Percentiles rank a stretch among this genome's conserved stretches.
These are phyloP conservation scores for Globisporangium canariense DNA, from an alignment of 352 stramenopile species.

Conservation along the genomic window DNA sequence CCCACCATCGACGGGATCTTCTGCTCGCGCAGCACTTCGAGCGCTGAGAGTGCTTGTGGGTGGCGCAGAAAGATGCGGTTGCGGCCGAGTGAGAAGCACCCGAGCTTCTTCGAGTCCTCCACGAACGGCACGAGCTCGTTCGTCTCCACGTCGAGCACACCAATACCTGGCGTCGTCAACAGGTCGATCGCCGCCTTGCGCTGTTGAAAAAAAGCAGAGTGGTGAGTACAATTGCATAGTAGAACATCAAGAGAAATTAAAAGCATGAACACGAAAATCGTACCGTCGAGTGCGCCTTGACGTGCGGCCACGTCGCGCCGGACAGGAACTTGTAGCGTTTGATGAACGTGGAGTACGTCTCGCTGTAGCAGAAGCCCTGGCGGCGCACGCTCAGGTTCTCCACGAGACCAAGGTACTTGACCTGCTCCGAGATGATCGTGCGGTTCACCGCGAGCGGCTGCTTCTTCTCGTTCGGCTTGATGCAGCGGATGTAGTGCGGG, in stretches of 20 bases:
- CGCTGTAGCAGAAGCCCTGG: constrained; percentile 84
- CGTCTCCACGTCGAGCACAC: constrained; percentile 54
- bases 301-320: constrained; percentile 62
- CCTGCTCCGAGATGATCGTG: constrained; percentile 68
- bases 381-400: constrained; percentile 81
- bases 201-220: constrained; percentile 17
- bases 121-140: constrained; percentile 59
- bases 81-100: constrained; percentile 78
- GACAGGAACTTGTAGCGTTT: constrained; percentile 87
- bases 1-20: constrained; percentile 77
- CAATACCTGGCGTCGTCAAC: constrained; percentile 56
- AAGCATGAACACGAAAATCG: constrained; percentile 1
- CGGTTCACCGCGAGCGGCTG: constrained; percentile 62
- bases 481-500: constrained; percentile 90
- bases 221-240: not conserved
- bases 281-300: constrained; percentile 60
- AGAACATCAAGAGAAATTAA: not conserved
- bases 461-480: constrained; percentile 90
- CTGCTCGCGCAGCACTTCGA: constrained; percentile 78
- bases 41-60: constrained; percentile 81
- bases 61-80: constrained; percentile 91
- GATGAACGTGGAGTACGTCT: constrained; percentile 75
- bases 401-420: constrained; percentile 78
- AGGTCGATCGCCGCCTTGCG: constrained; percentile 73
- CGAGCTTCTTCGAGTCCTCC: constrained; percentile 69